These are phyloP conservation scores for Lachnellula subtilissima DNA, from an alignment of 2,329 filamentous ascomycete species.

Conservation along the genomic window DNA sequence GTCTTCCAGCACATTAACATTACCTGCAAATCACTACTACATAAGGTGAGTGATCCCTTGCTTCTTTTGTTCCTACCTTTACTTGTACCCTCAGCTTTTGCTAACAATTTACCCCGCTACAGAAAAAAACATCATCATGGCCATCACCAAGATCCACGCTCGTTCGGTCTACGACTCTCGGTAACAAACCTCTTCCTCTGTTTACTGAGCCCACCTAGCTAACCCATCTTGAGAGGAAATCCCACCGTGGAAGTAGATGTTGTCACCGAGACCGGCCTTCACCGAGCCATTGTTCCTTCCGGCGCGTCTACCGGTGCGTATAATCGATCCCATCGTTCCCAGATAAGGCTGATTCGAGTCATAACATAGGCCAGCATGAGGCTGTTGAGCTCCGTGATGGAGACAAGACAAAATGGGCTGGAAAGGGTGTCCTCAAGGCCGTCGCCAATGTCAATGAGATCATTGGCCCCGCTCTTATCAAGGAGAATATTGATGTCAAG, in stretches of 20 bases:
- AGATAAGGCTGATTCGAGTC: conserved; percentile 18
- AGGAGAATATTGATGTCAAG: conserved; percentile 78
- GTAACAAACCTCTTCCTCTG: background rate
- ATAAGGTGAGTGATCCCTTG: conserved; percentile 11
- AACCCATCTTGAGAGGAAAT: conserved; percentile 58
- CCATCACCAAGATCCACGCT: conserved; percentile 84
- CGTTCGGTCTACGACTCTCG: conserved; percentile 98
- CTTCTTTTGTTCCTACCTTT: background rate
- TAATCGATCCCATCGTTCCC: conserved; percentile 13
- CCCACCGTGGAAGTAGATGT: conserved; percentile 98
- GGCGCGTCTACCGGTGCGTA: conserved; percentile 86
- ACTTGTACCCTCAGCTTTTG: background rate
- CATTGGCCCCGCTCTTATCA: conserved; percentile 77
- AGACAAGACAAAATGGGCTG: conserved; percentile 79
- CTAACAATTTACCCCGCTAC: conserved; percentile 17
- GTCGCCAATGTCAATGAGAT: conserved; percentile 79
- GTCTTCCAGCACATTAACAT: conserved; percentile 4
- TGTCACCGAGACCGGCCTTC: conserved; percentile 91
- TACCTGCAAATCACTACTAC: conserved; percentile 6
- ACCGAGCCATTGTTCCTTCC: conserved; percentile 95
- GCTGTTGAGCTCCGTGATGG: conserved; percentile 87
- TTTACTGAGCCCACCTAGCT: background rate
- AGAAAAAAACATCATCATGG: conserved; percentile 68
- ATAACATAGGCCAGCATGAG: conserved; percentile 70
- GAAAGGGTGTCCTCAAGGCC: conserved; percentile 84